Evolutionary conservation across 768 basidiomycete species (phyloP).

Genomic region (Suillus americanus): DNA sequence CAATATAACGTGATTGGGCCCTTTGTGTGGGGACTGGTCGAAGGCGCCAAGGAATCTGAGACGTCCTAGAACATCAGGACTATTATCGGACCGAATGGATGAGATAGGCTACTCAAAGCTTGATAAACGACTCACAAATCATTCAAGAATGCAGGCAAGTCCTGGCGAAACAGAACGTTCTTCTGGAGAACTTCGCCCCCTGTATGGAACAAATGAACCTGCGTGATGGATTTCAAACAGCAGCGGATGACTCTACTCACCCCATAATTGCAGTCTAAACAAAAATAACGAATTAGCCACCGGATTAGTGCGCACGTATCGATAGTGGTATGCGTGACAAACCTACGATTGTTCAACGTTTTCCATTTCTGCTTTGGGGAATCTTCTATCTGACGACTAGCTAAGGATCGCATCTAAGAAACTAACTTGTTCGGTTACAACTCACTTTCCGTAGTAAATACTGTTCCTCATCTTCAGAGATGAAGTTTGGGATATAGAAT

Average conservation of each 20-base stretch:
- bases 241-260: constrained; percentile 34
- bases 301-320: neutral
- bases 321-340: constrained; percentile 4
- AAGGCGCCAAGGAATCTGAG: constrained; percentile 68
- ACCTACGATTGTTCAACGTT: constrained; percentile 68
- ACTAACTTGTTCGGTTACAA: constrained; percentile 9
- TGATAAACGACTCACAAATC: constrained; percentile 50
- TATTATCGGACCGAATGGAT: constrained; percentile 31
- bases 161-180: constrained; percentile 64
- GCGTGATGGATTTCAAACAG: constrained; percentile 8
- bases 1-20: constrained; percentile 87
- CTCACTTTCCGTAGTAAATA: constrained; percentile 75
- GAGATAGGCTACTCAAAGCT: constrained; percentile 6
- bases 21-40: constrained; percentile 56
- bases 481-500: constrained; percentile 78
- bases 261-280: constrained; percentile 72
- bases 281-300: neutral
- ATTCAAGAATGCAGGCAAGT: constrained; percentile 69
- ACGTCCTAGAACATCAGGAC: constrained; percentile 75
- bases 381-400: constrained; percentile 60
- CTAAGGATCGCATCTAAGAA: constrained; percentile 4
- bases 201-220: constrained; percentile 25
- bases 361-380: constrained; percentile 86
- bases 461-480: constrained; percentile 72
- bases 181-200: constrained; percentile 76